A percentile compares a stretch with the other conserved stretches of the same genome.
Evolutionary conservation across 2,329 filamentous ascomycete genomes (phyloP).

Genomic region (Verticillium longisporum): DNA sequence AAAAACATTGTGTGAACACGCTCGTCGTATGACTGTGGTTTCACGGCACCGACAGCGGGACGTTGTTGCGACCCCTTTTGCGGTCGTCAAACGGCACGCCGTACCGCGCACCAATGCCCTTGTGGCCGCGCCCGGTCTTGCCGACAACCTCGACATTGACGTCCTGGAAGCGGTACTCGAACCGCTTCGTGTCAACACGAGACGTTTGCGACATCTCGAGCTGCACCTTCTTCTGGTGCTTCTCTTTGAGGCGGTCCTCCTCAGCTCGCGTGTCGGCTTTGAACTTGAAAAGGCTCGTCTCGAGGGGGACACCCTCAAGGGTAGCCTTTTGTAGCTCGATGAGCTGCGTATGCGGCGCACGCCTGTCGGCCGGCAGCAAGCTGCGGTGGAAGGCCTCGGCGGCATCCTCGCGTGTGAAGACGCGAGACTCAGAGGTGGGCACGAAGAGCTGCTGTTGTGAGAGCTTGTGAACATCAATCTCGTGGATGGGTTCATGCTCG

Average conservation of each 20-base stretch:
- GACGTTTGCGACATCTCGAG: conserved; percentile 32
- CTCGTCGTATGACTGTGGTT: not conserved
- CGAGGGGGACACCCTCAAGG: conserved; percentile 22
- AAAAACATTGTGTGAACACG: not conserved
- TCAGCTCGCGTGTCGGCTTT: conserved; percentile 33
- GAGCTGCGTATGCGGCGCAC: conserved; percentile 57
- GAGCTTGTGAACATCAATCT: conserved; percentile 54
- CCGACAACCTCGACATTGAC: conserved; percentile 52
- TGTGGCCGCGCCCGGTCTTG: conserved; percentile 40
- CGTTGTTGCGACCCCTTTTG: conserved; percentile 58
- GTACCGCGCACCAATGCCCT: conserved; percentile 55
- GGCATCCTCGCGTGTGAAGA: conserved; percentile 59
- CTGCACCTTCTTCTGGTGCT: conserved; percentile 22
- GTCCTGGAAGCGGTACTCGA: conserved; percentile 57
- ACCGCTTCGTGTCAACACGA: conserved; percentile 43
- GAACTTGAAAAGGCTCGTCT: conserved; percentile 33
- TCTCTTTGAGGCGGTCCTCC: conserved; percentile 30
- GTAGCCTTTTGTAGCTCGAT: conserved; percentile 47
- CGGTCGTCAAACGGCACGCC: conserved; percentile 57
- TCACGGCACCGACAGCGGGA: conserved; percentile 55
- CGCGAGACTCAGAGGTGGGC: conserved; percentile 55
- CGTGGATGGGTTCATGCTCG: conserved; percentile 56
- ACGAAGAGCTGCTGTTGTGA: conserved; percentile 60
- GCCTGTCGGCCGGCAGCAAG: conserved; percentile 53
- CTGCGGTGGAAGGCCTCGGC: conserved; percentile 56